phyloP scores from a whole-genome alignment of 2,329 filamentous ascomycete species.

The Penicillium aurantiogriseum region DNA sequence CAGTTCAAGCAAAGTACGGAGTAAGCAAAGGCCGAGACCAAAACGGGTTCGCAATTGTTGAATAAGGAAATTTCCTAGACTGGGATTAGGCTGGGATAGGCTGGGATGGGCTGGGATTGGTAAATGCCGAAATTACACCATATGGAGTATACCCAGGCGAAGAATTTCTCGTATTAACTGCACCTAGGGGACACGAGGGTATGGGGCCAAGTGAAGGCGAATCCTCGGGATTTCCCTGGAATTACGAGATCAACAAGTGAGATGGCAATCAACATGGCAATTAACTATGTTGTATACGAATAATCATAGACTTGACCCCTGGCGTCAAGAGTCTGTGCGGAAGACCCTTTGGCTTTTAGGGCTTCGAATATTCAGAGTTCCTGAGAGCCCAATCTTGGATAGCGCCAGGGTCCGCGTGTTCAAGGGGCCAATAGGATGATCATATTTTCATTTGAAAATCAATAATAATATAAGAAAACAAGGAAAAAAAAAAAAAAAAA shows the following conservation, averaged over 20 bases:
- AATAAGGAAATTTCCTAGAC: not conserved
- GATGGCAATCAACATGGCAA: not conserved
- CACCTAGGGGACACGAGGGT: not conserved
- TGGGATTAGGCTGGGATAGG: not conserved
- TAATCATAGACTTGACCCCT: not conserved
- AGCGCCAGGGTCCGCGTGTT: constrained; percentile 17
- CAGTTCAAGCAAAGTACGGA: not conserved
- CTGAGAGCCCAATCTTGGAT: constrained; percentile 20
- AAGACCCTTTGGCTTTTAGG: constrained; percentile 11
- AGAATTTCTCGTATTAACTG: constrained; percentile 2
- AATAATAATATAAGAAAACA: constrained; percentile 11
- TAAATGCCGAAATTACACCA: constrained; percentile 1
- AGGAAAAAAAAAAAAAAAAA: not conserved
- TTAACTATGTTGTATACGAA: not conserved
- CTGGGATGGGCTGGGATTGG: not conserved
- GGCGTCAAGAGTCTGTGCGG: constrained; percentile 7
- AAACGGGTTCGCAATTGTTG: not conserved
- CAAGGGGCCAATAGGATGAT: constrained; percentile 14
- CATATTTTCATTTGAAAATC: constrained; percentile 1
- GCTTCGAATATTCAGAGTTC: constrained; percentile 17
- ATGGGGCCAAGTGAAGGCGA: not conserved
- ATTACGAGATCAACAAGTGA: not conserved
- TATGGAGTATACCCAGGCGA: not conserved
- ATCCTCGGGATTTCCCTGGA: not conserved
- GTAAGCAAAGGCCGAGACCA: not conserved